Base-by-base conservation (phyloP, 805 yeast species). In the Wickerhamomyces subpelliculosus region DNA sequence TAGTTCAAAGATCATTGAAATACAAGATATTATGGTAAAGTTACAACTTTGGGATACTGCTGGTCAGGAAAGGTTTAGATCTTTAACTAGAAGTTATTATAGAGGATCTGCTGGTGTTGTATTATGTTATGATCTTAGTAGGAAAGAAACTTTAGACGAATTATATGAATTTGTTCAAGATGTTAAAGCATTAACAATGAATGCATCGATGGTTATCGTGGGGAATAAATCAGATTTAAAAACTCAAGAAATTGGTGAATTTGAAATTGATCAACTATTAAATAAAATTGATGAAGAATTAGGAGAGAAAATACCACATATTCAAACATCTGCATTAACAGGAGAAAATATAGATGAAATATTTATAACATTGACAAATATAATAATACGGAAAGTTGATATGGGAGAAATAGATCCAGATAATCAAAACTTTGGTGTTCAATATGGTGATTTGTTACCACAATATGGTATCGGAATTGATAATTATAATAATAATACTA, bases 331-430 rank as follows among this genome's bases (percentile, higher is more conserved):
- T 22, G 73, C 77, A 2, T 41, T 56, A 22, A 49, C 62, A 1
- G 72, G 73, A 6, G 51, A 51, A n/a, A 64, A 67, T 34, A 59
- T 72, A 4, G 57, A 56, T n/a, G 60, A 60, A 11, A 62, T 67
- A 2, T 73, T 73, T 38, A 51, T 57, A 13, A 49, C 55, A 14
- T 34, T 73, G 16, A 59, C 72, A 2, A 55, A 55, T 22, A 61
- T 62, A 46, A 65, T 73, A 3, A 46, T 70, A 22, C 60, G 73
- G 1, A 70, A 70, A 48, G 58, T 73, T 13, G 76, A 73, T 44
- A 51, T 65, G 22, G 78, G 77, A 1, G 54, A 48, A 5, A 50
- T 72, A 8, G 73, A 71, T 43, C 75, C 75, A 0, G 74, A 72
- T 41, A 61, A 63, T 38, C 58, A 61, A 16, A 63, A 61, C 33